These are phyloP conservation scores for Chaetomium strumarium DNA, from an alignment of 2,329 filamentous ascomycete genomes.

Conservation along the genomic window DNA sequence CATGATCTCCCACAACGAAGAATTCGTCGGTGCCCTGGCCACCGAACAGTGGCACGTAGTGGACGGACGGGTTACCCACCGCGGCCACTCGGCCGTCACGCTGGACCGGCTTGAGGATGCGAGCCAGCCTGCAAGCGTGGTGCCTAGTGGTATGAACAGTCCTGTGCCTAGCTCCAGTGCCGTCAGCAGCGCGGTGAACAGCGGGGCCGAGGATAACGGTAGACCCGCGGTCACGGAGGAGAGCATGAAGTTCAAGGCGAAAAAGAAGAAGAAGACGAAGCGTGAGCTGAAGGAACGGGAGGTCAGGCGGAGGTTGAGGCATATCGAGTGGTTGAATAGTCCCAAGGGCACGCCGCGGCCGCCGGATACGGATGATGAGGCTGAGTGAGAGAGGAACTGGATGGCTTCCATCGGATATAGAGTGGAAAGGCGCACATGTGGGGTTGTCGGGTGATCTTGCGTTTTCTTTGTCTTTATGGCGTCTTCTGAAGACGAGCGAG, in stretches of 20 bases:
- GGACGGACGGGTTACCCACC: constrained; percentile 80
- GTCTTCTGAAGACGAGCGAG: too few relatives aligned
- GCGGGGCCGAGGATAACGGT: constrained; percentile 76
- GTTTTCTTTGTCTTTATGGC: too few relatives aligned
- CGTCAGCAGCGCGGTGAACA: constrained; percentile 63
- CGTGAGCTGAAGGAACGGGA: constrained; percentile 93
- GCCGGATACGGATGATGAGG: constrained; percentile 72
- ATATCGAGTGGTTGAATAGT: constrained; percentile 79
- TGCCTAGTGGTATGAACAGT: constrained; percentile 53
- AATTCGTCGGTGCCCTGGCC: constrained; percentile 93
- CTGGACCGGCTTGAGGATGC: constrained; percentile 84
- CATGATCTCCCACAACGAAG: constrained; percentile 99
- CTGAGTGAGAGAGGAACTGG: constrained; percentile 4
- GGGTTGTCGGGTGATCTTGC: too few relatives aligned
- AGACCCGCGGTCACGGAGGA: constrained; percentile 33
- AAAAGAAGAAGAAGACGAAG: constrained; percentile 98
- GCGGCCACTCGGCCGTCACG: constrained; percentile 66
- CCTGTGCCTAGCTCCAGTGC: constrained; percentile 53
- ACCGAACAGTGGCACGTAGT: constrained; percentile 94
- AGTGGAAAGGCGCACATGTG: too few relatives aligned
- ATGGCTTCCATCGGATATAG: too few relatives aligned
- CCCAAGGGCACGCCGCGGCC: constrained; percentile 79
- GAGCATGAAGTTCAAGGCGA: constrained; percentile 78
- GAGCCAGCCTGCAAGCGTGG: constrained; percentile 56
- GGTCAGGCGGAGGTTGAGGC: constrained; percentile 75